These are phyloP conservation scores for Stephanocyclus meneghinianus DNA, from an alignment of 352 stramenopile genomes.

Conservation along the genomic window DNA sequence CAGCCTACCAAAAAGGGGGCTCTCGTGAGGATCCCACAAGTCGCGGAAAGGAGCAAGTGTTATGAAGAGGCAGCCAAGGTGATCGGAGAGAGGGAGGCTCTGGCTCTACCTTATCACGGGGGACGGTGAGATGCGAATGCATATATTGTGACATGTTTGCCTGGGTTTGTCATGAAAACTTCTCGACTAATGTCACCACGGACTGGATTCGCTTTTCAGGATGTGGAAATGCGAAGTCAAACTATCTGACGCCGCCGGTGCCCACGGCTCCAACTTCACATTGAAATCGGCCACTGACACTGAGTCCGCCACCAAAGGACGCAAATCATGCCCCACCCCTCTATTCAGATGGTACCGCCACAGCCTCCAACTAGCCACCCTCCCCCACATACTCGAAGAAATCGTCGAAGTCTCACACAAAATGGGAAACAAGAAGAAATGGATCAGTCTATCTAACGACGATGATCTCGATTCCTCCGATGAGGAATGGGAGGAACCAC, in stretches of 20 bases:
- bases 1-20: conserved; percentile 9
- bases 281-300: neutral
- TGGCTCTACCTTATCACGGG: conserved; percentile 66
- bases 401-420: conserved; percentile 64
- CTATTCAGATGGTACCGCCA: conserved; percentile 72
- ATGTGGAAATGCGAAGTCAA: conserved; percentile 66
- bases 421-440: conserved; percentile 56
- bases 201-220: conserved; percentile 2
- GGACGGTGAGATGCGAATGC: conserved; percentile 27
- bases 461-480: conserved; percentile 47
- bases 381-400: conserved; percentile 49
- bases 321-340: conserved; percentile 31
- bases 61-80: conserved; percentile 55
- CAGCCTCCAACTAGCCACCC: conserved; percentile 43
- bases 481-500: conserved; percentile 54
- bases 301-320: conserved; percentile 18
- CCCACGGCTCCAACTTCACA: conserved; percentile 11
- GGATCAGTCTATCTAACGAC: conserved; percentile 37
- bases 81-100: conserved; percentile 55
- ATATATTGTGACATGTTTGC: neutral
- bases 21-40: conserved; percentile 54
- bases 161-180: neutral
- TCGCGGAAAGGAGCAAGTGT: conserved; percentile 49
- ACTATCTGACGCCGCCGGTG: conserved; percentile 54
- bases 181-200: neutral